These are phyloP conservation scores for Danielia reshetovae DNA, from an alignment of 805 yeast species.

Conservation along the genomic window DNA sequence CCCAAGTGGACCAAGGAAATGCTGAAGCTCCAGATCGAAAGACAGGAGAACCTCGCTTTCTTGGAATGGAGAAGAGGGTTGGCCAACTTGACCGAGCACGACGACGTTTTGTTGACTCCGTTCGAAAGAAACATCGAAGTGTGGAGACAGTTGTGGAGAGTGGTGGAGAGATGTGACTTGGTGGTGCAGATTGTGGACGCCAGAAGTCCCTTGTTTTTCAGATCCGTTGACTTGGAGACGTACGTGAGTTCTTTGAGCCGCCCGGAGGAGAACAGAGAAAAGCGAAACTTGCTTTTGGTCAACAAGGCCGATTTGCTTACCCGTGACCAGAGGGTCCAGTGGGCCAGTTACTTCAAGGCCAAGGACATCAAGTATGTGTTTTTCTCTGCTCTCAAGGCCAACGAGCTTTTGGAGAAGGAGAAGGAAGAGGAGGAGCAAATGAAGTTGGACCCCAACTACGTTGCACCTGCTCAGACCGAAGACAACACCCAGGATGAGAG, in stretches of 20 bases:
- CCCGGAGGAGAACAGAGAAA: conserved; percentile 45
- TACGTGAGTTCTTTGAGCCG: conserved; percentile 73
- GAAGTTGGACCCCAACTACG: conserved; percentile 13
- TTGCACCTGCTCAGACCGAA: not conserved
- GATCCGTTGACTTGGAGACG: conserved; percentile 81
- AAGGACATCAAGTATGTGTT: conserved; percentile 79
- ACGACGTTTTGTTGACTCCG: conserved; percentile 87
- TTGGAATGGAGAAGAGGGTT: conserved; percentile 91
- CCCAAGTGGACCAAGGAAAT: conserved; percentile 78
- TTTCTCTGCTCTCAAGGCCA: conserved; percentile 87
- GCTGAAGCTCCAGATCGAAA: conserved; percentile 73
- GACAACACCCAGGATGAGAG: conserved; percentile 20
- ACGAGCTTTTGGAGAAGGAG: conserved; percentile 66
- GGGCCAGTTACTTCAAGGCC: conserved; percentile 81
- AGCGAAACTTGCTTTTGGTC: conserved; percentile 77
- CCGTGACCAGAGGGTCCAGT: conserved; percentile 66
- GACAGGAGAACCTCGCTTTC: conserved; percentile 86
- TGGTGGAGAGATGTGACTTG: conserved; percentile 88
- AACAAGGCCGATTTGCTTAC: conserved; percentile 91
- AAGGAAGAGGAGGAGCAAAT: conserved; percentile 37
- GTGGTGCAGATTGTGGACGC: conserved; percentile 98
- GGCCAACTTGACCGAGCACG: conserved; percentile 78
- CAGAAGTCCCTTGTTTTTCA: conserved; percentile 83
- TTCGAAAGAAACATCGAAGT: conserved; percentile 96
- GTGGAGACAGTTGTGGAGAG: conserved; percentile 98